These are phyloP conservation scores for Rhodamnia argentea DNA, from an alignment of 345 rosid species.

Conservation along the genomic window DNA sequence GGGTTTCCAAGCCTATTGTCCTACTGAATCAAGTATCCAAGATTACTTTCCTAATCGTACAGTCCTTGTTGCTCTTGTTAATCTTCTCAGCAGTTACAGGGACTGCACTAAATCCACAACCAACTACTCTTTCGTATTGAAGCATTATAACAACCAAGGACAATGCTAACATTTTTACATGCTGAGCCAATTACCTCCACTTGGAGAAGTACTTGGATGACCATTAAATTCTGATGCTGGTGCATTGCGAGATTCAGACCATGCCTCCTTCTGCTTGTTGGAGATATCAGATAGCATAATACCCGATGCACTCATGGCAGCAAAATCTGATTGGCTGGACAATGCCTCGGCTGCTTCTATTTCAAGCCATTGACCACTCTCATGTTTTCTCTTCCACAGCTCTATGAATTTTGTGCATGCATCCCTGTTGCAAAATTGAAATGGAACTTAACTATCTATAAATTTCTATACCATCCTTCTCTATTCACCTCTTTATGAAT, in stretches of 20 bases:
- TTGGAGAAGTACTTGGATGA: constrained; percentile 21
- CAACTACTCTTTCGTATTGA: background rate
- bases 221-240: constrained; percentile 35
- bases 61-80: background rate
- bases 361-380: constrained; percentile 89
- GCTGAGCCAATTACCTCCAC: constrained; percentile 20
- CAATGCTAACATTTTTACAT: background rate
- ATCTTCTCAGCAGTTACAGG: background rate
- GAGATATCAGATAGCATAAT: constrained; percentile 41
- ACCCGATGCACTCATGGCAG: constrained; percentile 54
- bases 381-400: constrained; percentile 93
- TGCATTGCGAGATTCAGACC: constrained; percentile 20
- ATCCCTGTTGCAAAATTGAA: constrained; percentile 51
- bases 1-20: background rate
- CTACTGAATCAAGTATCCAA: background rate
- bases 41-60: background rate
- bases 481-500: background rate
- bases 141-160: background rate
- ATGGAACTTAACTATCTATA: background rate
- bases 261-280: constrained; percentile 36
- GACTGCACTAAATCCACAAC: background rate
- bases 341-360: constrained; percentile 68
- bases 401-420: constrained; percentile 72
- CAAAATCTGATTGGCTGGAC: constrained; percentile 42
- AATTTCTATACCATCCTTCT: background rate